Evolutionary conservation across 2,329 filamentous ascomycete genomes (phyloP).

Genomic region (Epichloe uncinata): DNA sequence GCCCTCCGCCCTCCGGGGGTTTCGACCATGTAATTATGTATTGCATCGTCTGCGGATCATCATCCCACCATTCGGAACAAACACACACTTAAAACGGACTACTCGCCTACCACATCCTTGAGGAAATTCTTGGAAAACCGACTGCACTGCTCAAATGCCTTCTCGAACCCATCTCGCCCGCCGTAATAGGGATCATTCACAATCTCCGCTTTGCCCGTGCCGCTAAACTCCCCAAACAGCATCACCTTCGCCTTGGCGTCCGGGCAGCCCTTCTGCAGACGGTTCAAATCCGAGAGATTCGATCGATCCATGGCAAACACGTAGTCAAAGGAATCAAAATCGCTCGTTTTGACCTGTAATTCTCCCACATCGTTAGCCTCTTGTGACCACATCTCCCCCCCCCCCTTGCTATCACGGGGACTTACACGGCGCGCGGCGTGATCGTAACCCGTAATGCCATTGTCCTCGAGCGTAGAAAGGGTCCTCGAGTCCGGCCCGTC

Average conservation of each 20-base stretch:
- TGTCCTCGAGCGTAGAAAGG: constrained; percentile 58
- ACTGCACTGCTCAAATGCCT: constrained; percentile 72
- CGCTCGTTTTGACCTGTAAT: constrained; percentile 40
- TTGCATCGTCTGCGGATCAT: background rate
- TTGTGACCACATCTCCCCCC: too few species aligned
- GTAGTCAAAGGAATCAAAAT: constrained; percentile 83
- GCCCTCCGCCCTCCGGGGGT: too few species aligned
- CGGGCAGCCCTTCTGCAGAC: constrained; percentile 44
- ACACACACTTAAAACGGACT: constrained; percentile 1
- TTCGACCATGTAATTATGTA: too few species aligned
- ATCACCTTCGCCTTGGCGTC: constrained; percentile 52
- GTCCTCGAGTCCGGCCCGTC: constrained; percentile 71
- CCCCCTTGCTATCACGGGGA: background rate
- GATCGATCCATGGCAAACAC: constrained; percentile 87
- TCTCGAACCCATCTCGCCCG: constrained; percentile 65
- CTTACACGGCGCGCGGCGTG: constrained; percentile 64
- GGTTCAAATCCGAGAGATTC: constrained; percentile 60
- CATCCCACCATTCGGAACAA: too few species aligned
- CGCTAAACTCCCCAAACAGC: constrained; percentile 75
- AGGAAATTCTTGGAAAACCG: constrained; percentile 70
- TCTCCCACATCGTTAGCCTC: background rate
- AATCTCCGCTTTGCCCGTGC: constrained; percentile 50
- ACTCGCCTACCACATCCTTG: constrained; percentile 32
- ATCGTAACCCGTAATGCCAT: constrained; percentile 65
- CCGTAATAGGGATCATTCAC: constrained; percentile 90